Percentiles rank a stretch among this genome's conserved stretches.
phyloP scores from a whole-genome alignment of 768 basidiomycete species.

The Suillus subalutaceus region DNA sequence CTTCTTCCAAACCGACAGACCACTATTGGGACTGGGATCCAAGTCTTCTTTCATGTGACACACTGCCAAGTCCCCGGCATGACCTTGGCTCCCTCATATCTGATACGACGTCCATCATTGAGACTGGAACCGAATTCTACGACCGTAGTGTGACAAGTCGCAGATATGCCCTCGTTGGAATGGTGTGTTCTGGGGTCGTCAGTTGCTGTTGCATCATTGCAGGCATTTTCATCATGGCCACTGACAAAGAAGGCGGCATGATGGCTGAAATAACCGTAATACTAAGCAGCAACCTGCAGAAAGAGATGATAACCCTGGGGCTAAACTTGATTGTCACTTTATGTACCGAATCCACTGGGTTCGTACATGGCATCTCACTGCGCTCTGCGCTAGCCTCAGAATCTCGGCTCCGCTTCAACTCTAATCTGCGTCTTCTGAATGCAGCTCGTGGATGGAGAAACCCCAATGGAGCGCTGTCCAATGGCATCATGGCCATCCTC shows the following conservation, averaged over 20 bases:
- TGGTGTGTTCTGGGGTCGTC: conserved; percentile 25
- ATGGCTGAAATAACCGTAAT: background rate
- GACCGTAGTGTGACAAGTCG: conserved; percentile 30
- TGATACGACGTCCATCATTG: background rate
- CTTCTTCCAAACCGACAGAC: background rate
- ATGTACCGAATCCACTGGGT: conserved; percentile 36
- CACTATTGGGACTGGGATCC: background rate
- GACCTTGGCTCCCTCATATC: background rate
- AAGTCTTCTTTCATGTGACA: background rate
- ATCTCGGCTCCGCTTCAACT: conserved; percentile 28
- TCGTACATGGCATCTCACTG: conserved; percentile 30
- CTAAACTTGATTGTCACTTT: conserved; percentile 28
- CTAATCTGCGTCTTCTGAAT: conserved; percentile 31
- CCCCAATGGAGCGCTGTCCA: conserved; percentile 27
- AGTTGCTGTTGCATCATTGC: conserved; percentile 27
- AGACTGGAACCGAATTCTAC: conserved; percentile 29
- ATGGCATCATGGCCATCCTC: conserved; percentile 28
- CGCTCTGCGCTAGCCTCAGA: conserved; percentile 32
- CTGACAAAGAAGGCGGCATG: background rate
- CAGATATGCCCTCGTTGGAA: conserved; percentile 26
- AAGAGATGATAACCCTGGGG: conserved; percentile 25
- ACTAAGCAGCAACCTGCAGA: conserved; percentile 10
- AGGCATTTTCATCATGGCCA: conserved; percentile 13
- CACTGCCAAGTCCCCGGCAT: background rate
- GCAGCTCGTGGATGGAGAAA: conserved; percentile 21